These are phyloP conservation scores for Polytrichum formosum DNA, from an alignment of 225 moss, liverwort and hornwort species.

Conservation along the genomic window DNA sequence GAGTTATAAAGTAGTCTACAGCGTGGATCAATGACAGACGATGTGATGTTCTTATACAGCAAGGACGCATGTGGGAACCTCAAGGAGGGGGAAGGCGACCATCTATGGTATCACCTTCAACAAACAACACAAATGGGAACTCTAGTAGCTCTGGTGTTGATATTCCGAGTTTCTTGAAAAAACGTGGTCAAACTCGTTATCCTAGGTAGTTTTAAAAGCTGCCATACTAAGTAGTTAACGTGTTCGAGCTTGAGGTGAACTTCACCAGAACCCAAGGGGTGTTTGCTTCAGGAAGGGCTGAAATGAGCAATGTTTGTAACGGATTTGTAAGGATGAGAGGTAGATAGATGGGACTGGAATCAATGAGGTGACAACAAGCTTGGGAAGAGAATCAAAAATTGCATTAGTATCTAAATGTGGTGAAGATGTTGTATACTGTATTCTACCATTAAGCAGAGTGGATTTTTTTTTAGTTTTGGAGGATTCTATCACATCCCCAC, in stretches of 20 bases:
- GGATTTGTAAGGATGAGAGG: constrained; percentile 2
- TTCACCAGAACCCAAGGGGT: not conserved
- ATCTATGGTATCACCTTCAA: constrained; percentile 42
- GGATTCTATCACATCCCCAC: too few relatives aligned
- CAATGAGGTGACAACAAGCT: not conserved
- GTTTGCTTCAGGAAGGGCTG: not conserved
- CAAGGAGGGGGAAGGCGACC: constrained; percentile 50
- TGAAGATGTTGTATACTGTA: constrained; percentile 11
- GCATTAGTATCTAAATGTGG: not conserved
- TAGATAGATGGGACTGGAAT: not conserved
- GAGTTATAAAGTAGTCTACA: too few relatives aligned
- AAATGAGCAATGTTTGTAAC: not conserved
- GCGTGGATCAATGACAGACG: too few relatives aligned
- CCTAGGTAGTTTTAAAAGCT: constrained; percentile 30
- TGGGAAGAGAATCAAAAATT: not conserved
- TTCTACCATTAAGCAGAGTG: constrained; percentile 2
- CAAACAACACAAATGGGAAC: constrained; percentile 40
- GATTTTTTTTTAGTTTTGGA: not conserved
- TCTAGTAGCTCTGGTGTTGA: constrained; percentile 65
- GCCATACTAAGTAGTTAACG: constrained; percentile 16
- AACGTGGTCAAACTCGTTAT: constrained; percentile 82
- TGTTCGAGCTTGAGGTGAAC: not conserved
- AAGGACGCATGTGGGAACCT: constrained; percentile 40
- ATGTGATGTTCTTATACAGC: constrained; percentile 28
- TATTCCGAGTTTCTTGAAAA: constrained; percentile 89